Conservation (phyloP, 768 basidiomycete genomes). For the Tubosaeta sp. region DNA sequence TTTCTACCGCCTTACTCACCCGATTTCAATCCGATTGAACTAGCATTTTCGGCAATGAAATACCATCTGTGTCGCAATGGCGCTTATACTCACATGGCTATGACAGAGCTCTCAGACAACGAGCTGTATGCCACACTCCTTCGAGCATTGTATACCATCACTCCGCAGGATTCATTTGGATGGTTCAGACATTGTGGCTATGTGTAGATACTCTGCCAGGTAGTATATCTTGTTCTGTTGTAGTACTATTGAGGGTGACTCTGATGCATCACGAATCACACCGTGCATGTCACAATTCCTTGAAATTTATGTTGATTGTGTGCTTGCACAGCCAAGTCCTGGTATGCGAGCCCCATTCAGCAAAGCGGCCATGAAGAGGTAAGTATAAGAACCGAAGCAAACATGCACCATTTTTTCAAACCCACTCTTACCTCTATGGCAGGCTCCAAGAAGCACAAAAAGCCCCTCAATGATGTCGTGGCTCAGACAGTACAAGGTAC, state of each 20-base stretch:
- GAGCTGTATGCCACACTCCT: neutral
- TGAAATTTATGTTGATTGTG: too few relatives aligned
- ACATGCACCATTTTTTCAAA: neutral
- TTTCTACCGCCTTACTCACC: neutral
- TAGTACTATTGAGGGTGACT: neutral
- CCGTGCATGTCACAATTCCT: neutral
- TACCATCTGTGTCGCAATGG: neutral
- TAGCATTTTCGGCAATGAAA: neutral
- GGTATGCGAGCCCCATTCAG: neutral
- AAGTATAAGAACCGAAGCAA: neutral
- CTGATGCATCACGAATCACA: neutral
- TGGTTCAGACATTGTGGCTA: neutral
- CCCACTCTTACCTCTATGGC: neutral
- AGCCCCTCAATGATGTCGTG: neutral
- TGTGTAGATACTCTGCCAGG: neutral
- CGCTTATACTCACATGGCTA: neutral
- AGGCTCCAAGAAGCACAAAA: neutral
- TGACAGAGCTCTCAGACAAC: neutral
- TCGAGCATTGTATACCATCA: neutral
- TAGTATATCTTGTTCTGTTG: neutral
- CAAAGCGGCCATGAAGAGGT: neutral
- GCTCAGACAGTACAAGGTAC: neutral
- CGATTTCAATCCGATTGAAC: constrained; percentile 2
- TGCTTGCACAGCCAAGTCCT: too few relatives aligned
- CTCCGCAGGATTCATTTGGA: neutral